Evolutionary conservation across 306 rosid genomes (phyloP).

Genomic region (Cucurbita moschata): DNA sequence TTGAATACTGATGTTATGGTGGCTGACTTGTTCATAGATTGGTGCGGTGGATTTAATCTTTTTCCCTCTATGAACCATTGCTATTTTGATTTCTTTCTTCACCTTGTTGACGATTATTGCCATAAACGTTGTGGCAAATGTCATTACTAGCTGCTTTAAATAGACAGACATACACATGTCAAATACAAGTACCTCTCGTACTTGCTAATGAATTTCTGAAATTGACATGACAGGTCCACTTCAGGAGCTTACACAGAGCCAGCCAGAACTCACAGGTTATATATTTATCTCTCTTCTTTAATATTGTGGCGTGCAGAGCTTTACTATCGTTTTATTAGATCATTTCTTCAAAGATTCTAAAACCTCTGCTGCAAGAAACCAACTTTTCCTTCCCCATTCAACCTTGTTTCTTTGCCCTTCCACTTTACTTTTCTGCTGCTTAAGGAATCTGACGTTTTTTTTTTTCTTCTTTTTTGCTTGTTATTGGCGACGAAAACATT

Average conservation of each 20-base stretch:
- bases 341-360: constrained; percentile 26
- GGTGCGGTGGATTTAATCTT: not conserved
- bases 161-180: not conserved
- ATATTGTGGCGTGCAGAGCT: constrained; percentile 12
- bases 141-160: not conserved
- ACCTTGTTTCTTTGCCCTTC: not conserved
- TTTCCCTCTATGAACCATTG: not conserved
- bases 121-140: not conserved
- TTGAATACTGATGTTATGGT: not conserved
- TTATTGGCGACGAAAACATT: not conserved
- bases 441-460: not conserved
- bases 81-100: not conserved
- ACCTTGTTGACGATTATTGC: not conserved
- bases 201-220: constrained; percentile 8
- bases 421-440: not conserved
- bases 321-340: constrained; percentile 8
- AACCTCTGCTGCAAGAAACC: constrained; percentile 27
- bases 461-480: not conserved
- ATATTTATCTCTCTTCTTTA: not conserved
- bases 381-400: constrained; percentile 8
- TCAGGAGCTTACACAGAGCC: not conserved
- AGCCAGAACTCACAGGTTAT: constrained; percentile 5
- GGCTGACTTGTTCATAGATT: not conserved
- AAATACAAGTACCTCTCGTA: not conserved
- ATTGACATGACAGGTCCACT: constrained; percentile 7